Conservation (phyloP, 2,329 filamentous ascomycete species). For the Pseudogymnoascus pannorum region DNA sequence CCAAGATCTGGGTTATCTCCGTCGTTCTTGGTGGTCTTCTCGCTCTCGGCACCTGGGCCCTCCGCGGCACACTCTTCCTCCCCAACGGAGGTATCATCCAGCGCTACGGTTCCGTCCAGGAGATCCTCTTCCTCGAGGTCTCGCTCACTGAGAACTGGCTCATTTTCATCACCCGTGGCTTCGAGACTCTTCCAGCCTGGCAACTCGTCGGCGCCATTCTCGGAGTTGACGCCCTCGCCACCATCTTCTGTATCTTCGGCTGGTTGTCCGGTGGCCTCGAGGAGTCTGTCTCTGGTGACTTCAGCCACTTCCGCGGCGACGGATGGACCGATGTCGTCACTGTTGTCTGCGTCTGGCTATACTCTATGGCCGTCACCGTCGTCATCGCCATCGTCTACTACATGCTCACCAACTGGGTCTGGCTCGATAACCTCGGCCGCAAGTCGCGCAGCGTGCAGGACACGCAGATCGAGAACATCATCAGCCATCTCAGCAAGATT, state of each 20-base stretch:
- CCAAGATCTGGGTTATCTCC: constrained; percentile 75
- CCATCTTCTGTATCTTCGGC: constrained; percentile 68
- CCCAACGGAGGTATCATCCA: constrained; percentile 65
- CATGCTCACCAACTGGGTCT: constrained; percentile 50
- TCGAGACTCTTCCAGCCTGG: constrained; percentile 66
- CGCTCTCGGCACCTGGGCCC: constrained; percentile 63
- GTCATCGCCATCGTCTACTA: constrained; percentile 60
- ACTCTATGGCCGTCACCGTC: constrained; percentile 59
- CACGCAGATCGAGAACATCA: constrained; percentile 59
- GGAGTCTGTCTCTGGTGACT: constrained; percentile 31
- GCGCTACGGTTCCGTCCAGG: constrained; percentile 67
- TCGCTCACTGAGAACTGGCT: constrained; percentile 92
- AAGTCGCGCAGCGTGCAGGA: constrained; percentile 55
- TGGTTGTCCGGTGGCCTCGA: constrained; percentile 54
- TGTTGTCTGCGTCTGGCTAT: constrained; percentile 57
- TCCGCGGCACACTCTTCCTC: constrained; percentile 64
- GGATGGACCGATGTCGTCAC: constrained; percentile 48
- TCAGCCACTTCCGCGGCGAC: constrained; percentile 30
- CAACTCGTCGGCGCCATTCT: constrained; percentile 66
- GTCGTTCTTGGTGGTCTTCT: constrained; percentile 61
- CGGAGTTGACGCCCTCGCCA: constrained; percentile 63
- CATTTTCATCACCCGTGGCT: constrained; percentile 89
- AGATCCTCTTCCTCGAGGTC: constrained; percentile 82
- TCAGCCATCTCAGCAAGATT: constrained; percentile 57
- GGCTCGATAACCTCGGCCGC: constrained; percentile 55